Evolutionary conservation across 2,329 filamentous ascomycete species (phyloP).

Genomic region (Phyllosticta citriasiana): DNA sequence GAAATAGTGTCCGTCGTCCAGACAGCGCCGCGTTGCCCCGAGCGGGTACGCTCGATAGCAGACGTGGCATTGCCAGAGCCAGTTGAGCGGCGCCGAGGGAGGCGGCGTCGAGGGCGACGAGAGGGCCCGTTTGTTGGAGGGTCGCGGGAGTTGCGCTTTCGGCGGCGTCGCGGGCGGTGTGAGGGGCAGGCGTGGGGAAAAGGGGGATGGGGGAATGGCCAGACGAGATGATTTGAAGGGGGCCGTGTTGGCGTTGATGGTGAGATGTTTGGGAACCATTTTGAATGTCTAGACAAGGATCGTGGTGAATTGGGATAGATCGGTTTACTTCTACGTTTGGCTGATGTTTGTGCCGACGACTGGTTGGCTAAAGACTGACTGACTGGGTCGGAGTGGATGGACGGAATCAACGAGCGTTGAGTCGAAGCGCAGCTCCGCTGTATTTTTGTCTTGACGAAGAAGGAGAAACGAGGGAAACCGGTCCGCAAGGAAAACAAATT

Average conservation of each 20-base stretch:
- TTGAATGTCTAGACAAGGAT: neutral
- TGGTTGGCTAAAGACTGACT: neutral
- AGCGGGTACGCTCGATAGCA: constrained; percentile 40
- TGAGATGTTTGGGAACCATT: constrained; percentile 11
- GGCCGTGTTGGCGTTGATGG: constrained; percentile 22
- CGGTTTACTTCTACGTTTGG: neutral
- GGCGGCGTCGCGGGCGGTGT: constrained; percentile 11
- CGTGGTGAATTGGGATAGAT: neutral
- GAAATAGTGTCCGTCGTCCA: constrained; percentile 45
- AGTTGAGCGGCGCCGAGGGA: constrained; percentile 28
- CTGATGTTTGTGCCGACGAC: neutral
- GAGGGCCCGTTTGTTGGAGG: constrained; percentile 10
- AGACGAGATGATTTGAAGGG: constrained; percentile 36
- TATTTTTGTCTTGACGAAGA: constrained; percentile 9
- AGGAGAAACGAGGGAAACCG: neutral
- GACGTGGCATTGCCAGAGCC: constrained; percentile 46
- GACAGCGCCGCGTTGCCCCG: constrained; percentile 41
- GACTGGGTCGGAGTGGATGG: neutral
- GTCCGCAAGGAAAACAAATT: neutral
- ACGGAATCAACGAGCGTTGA: constrained; percentile 1
- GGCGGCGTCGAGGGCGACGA: constrained; percentile 13
- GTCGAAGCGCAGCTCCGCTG: constrained; percentile 11
- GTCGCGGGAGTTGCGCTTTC: neutral
- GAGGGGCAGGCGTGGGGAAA: constrained; percentile 24
- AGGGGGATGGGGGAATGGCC: constrained; percentile 35